Evolutionary conservation across 2,329 filamentous ascomycete genomes (phyloP).

Genomic region (Cytospora piceae): DNA sequence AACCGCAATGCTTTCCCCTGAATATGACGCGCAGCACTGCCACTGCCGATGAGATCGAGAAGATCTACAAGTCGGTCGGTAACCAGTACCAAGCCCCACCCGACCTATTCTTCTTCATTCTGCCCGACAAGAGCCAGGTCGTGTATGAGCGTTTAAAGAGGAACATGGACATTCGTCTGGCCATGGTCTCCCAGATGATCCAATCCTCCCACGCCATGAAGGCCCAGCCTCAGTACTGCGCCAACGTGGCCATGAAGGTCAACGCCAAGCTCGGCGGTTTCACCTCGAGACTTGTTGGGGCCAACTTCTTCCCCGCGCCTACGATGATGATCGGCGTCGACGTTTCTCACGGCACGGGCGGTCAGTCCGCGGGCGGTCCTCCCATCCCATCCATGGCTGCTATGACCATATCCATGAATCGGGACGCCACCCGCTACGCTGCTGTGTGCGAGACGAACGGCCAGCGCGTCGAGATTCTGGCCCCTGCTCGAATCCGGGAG

Average conservation of each 20-base stretch:
- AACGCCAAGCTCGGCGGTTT: constrained; percentile 92
- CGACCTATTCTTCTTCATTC: constrained; percentile 79
- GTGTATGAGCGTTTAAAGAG: constrained; percentile 89
- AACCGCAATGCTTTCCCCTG: constrained; percentile 42
- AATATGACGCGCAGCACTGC: constrained; percentile 40
- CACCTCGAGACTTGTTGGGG: constrained; percentile 56
- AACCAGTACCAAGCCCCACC: constrained; percentile 60
- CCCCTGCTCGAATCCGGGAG: constrained; percentile 63
- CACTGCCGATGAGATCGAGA: constrained; percentile 55
- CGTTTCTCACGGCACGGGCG: constrained; percentile 81
- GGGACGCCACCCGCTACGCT: constrained; percentile 72
- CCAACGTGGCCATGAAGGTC: constrained; percentile 95
- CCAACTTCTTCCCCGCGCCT: constrained; percentile 51
- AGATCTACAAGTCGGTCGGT: constrained; percentile 59
- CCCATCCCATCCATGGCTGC: constrained; percentile 72
- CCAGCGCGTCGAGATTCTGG: constrained; percentile 78
- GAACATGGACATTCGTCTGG: constrained; percentile 81
- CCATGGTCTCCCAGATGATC: constrained; percentile 83
- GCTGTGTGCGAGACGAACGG: constrained; percentile 85
- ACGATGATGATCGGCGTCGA: constrained; percentile 91
- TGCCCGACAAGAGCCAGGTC: constrained; percentile 70
- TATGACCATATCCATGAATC: constrained; percentile 80
- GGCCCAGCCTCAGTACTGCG: constrained; percentile 80
- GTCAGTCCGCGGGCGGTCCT: constrained; percentile 50
- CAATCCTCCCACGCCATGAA: constrained; percentile 70